Evolutionary conservation across 345 rosid genomes (phyloP).

Genomic region (Camelina hispida): DNA sequence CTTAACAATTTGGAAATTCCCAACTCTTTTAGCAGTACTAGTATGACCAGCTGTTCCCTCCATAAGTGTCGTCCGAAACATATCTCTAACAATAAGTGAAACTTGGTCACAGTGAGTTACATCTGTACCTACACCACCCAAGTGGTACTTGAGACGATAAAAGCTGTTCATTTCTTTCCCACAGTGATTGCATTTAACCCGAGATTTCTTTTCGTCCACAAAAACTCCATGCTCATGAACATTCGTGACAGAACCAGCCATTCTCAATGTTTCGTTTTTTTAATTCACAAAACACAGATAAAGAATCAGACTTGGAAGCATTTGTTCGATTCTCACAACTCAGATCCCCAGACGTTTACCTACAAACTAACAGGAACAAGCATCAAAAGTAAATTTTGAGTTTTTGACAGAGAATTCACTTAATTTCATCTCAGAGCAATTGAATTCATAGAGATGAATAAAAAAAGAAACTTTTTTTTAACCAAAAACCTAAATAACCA

Average conservation of each 20-base stretch:
- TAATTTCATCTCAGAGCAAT: not conserved
- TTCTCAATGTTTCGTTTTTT: constrained; percentile 15
- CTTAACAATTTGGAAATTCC: constrained; percentile 20
- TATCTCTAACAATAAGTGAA: constrained; percentile 45
- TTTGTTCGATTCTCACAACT: not conserved
- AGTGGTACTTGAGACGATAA: constrained; percentile 52
- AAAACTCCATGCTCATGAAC: constrained; percentile 50
- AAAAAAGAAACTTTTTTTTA: constrained; percentile 15
- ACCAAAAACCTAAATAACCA: not conserved
- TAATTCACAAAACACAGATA: constrained; percentile 14
- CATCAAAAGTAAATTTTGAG: constrained; percentile 7
- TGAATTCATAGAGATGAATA: not conserved
- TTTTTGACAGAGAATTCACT: not conserved
- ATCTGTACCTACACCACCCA: constrained; percentile 55
- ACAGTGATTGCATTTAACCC: constrained; percentile 61
- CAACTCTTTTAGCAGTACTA: not conserved
- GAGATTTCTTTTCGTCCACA: constrained; percentile 34
- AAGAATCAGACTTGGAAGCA: not conserved
- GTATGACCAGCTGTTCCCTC: constrained; percentile 23
- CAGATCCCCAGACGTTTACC: not conserved
- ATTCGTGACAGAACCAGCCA: constrained; percentile 31
- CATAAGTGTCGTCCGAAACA: constrained; percentile 30
- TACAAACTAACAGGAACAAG: not conserved
- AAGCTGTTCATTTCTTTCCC: constrained; percentile 44
- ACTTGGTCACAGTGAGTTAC: constrained; percentile 53